phyloP scores from a whole-genome alignment of 1,139 yeast genomes.

The Geotrichum carabidarum region DNA sequence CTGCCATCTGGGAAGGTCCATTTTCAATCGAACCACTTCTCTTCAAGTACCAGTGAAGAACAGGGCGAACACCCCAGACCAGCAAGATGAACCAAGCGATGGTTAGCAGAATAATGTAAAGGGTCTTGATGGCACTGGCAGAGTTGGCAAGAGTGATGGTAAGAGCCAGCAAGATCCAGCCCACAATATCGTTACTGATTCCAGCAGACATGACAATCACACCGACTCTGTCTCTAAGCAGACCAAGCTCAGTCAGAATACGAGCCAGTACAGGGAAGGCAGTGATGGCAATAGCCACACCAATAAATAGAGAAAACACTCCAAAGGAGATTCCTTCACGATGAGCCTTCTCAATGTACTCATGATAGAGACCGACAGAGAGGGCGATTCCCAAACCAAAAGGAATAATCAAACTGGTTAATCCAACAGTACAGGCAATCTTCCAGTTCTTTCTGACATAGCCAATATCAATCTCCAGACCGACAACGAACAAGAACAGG shows the following conservation, averaged over 20 bases:
- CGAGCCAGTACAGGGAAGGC: constrained; percentile 82
- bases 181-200: constrained; percentile 68
- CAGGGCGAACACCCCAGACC: constrained; percentile 51
- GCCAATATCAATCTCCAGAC: constrained; percentile 66
- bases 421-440: constrained; percentile 64
- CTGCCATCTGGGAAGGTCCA: constrained; percentile 62
- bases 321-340: constrained; percentile 50
- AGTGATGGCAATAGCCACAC: constrained; percentile 76
- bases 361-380: constrained; percentile 59
- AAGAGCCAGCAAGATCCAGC: constrained; percentile 74
- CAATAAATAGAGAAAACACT: constrained; percentile 68
- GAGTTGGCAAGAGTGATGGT: constrained; percentile 72
- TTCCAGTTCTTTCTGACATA: constrained; percentile 56
- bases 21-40: constrained; percentile 49
- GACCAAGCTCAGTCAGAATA: constrained; percentile 64
- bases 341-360: constrained; percentile 40
- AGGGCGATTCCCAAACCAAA: constrained; percentile 73
- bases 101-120: constrained; percentile 60
- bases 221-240: constrained; percentile 69
- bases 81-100: constrained; percentile 63
- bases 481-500: constrained; percentile 66
- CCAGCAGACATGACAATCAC: constrained; percentile 76
- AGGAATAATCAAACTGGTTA: constrained; percentile 66
- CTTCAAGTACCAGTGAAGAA: constrained; percentile 45
- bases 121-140: constrained; percentile 59